A percentile compares a stretch with the other conserved stretches of the same genome.
These are phyloP conservation scores for Hemileccinum impolitum DNA, from an alignment of 768 basidiomycete species.

Conservation along the genomic window DNA sequence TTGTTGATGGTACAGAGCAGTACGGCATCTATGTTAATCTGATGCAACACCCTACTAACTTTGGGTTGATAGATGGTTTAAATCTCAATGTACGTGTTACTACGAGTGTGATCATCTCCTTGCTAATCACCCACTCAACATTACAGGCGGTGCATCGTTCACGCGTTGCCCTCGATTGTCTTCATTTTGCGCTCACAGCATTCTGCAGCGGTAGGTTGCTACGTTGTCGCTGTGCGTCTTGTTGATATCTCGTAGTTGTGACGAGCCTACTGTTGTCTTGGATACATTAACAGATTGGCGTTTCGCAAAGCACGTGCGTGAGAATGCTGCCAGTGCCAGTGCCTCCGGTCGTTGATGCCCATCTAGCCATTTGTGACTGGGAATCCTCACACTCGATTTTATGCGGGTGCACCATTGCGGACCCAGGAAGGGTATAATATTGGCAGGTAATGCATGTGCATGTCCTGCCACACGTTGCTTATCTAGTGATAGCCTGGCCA, in stretches of 20 bases:
- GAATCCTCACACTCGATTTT: constrained; percentile 73
- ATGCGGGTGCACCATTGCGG: constrained; percentile 86
- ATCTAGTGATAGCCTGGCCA: constrained; percentile 53
- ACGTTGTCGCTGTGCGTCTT: background rate
- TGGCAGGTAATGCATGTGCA: constrained; percentile 56
- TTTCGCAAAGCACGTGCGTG: constrained; percentile 74
- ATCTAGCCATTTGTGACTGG: constrained; percentile 67
- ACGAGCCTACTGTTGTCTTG: constrained; percentile 84
- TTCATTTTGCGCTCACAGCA: constrained; percentile 82
- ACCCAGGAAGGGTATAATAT: constrained; percentile 91
- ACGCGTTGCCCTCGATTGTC: constrained; percentile 49
- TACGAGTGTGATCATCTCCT: background rate
- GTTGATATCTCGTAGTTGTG: constrained; percentile 46
- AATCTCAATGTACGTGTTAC: constrained; percentile 69
- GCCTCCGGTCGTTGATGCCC: background rate
- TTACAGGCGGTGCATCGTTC: constrained; percentile 44
- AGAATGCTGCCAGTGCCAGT: background rate
- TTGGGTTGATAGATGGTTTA: constrained; percentile 64
- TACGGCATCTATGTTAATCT: constrained; percentile 36
- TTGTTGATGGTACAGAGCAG: constrained; percentile 85
- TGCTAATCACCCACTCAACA: constrained; percentile 1
- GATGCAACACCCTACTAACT: constrained; percentile 9
- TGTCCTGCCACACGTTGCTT: constrained; percentile 1
- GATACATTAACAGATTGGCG: constrained; percentile 85
- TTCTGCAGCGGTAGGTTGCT: constrained; percentile 63